Percentiles rank a stretch among this genome's conserved stretches.
Evolutionary conservation across 305 asterid species (phyloP).

Genomic region (Solanum hybrid): DNA sequence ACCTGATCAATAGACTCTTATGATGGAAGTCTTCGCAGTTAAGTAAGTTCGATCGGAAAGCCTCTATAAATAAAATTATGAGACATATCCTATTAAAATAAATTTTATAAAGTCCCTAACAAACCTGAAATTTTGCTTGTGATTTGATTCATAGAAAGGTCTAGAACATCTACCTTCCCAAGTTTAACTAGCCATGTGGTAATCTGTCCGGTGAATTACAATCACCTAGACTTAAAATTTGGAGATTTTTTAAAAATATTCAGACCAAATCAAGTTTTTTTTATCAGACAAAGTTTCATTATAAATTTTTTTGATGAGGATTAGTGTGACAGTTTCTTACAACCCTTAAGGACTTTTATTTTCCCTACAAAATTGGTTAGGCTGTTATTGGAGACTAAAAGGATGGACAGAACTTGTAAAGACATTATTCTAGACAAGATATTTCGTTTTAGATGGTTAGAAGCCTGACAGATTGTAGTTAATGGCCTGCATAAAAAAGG

Average conservation of each 20-base stretch:
- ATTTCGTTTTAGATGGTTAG: constrained; percentile 54
- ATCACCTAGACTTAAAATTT: constrained; percentile 63
- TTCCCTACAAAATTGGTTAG: constrained; percentile 55
- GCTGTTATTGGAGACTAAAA: constrained; percentile 72
- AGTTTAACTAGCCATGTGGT: constrained; percentile 56
- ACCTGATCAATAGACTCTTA: constrained; percentile 37
- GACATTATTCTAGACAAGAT: constrained; percentile 40
- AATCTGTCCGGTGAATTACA: constrained; percentile 51
- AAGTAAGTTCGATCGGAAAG: constrained; percentile 52
- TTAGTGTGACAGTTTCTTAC: constrained; percentile 55
- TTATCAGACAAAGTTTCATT: constrained; percentile 47
- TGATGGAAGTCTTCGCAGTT: constrained; percentile 40
- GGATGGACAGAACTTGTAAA: constrained; percentile 53
- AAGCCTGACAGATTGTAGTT: constrained; percentile 64
- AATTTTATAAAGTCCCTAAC: constrained; percentile 56
- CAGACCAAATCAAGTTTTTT: constrained; percentile 23
- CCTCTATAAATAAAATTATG: constrained; percentile 47
- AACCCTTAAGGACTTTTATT: constrained; percentile 42
- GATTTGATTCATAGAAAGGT: constrained; percentile 50
- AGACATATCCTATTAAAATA: constrained; percentile 77
- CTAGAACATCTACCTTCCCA: constrained; percentile 58
- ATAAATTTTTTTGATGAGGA: constrained; percentile 56
- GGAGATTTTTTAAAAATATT: constrained; percentile 39
- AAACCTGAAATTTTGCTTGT: constrained; percentile 62
- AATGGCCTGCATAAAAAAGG: constrained; percentile 57